Evolutionary conservation across 2,329 filamentous ascomycete genomes (phyloP).

Genomic region (Lecanosticta acicola): DNA sequence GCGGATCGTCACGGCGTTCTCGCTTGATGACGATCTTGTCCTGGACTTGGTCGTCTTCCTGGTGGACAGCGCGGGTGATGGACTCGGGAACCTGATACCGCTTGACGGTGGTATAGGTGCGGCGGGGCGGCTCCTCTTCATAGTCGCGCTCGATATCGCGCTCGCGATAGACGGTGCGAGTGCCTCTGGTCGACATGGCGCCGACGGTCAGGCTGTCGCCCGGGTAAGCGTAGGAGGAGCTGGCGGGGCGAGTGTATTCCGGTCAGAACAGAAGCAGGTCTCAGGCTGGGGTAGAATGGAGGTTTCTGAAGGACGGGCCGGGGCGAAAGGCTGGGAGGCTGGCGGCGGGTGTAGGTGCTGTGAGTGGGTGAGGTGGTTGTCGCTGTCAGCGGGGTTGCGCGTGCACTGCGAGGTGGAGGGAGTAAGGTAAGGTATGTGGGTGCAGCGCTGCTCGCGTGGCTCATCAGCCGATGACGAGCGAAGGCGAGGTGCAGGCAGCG

Average conservation of each 20-base stretch:
- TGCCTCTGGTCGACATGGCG: constrained; percentile 33
- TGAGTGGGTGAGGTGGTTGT: neutral
- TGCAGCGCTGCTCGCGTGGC: neutral
- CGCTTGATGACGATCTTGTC: constrained; percentile 45
- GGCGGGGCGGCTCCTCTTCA: constrained; percentile 36
- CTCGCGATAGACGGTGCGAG: constrained; percentile 39
- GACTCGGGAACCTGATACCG: constrained; percentile 54
- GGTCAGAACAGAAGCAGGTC: neutral
- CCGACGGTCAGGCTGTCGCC: neutral
- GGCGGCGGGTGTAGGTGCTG: too few relatives aligned
- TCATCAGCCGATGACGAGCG: constrained; percentile 1
- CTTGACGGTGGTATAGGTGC: constrained; percentile 52
- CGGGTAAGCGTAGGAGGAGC: neutral
- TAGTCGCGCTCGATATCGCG: constrained; percentile 43
- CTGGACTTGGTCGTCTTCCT: constrained; percentile 33
- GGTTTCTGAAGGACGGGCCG: neutral
- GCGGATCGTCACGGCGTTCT: constrained; percentile 17
- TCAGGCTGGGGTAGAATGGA: neutral
- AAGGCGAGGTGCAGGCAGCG: neutral
- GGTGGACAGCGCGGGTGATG: constrained; percentile 30
- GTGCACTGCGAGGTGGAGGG: neutral
- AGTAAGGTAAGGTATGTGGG: constrained; percentile 1
- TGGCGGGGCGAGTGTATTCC: constrained; percentile 3
- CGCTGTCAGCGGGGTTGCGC: neutral
- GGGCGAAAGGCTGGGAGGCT: neutral